These are phyloP conservation scores for Pseudocercospora crystallina DNA, from an alignment of 2,329 filamentous ascomycete species.

Conservation along the genomic window DNA sequence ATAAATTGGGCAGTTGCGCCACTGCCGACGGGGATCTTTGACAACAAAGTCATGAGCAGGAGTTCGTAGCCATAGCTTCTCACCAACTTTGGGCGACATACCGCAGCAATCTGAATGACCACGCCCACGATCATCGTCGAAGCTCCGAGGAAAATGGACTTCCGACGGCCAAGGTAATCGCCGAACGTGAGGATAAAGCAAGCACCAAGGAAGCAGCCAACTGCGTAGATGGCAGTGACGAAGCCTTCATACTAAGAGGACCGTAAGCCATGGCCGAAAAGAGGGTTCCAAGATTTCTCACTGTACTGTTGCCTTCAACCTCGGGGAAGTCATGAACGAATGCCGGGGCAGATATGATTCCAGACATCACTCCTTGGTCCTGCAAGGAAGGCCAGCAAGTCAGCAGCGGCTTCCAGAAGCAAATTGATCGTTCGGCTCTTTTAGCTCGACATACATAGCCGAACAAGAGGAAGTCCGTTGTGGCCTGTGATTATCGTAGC, in stretches of 20 bases:
- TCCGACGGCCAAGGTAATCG: conserved; percentile 44
- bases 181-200: conserved; percentile 40
- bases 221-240: conserved; percentile 54
- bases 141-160: conserved; percentile 44
- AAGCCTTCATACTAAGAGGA: conserved; percentile 44
- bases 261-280: neutral
- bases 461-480: conserved; percentile 19
- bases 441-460: conserved; percentile 1
- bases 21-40: conserved; percentile 24
- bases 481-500: neutral
- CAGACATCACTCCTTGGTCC: conserved; percentile 39
- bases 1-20: conserved; percentile 52
- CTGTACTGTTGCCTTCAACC: conserved; percentile 41
- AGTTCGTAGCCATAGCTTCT: too few species aligned
- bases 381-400: neutral
- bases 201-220: conserved; percentile 48
- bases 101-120: conserved; percentile 39
- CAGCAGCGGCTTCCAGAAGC: too few species aligned
- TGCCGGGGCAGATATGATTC: conserved; percentile 40
- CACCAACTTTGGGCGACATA: conserved; percentile 11
- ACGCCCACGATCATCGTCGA: conserved; percentile 45
- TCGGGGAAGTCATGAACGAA: conserved; percentile 41
- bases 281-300: neutral
- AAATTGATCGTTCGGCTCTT: too few species aligned
- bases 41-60: too few species aligned